Conservation (phyloP, 805 yeast species). For the Wickerhamiella spandovensis region DNA sequence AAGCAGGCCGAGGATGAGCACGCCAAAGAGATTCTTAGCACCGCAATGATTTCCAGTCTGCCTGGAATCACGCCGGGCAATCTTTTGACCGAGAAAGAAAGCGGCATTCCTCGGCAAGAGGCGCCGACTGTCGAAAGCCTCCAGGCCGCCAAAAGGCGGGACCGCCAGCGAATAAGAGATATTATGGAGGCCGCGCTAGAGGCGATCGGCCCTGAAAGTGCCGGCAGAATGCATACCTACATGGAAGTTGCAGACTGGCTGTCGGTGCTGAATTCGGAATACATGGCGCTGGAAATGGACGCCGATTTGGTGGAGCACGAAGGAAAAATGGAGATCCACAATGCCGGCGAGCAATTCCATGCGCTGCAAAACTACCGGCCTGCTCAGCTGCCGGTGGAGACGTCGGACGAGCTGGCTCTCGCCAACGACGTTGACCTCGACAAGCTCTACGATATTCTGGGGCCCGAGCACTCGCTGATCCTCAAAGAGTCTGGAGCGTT, state of each 20-base stretch:
- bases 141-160: background rate
- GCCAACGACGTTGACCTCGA: background rate
- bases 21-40: background rate
- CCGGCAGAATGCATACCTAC: background rate
- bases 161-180: background rate
- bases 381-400: slow-evolving; percentile 1
- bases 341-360: background rate
- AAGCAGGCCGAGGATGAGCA: background rate
- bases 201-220: background rate
- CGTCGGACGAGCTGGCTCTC: slow-evolving; percentile 1
- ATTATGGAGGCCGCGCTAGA: background rate
- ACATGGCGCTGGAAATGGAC: slow-evolving; percentile 2
- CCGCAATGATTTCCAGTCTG: background rate
- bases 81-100: background rate
- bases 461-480: slow-evolving; percentile 4
- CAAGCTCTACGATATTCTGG: slow-evolving; percentile 1
- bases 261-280: background rate
- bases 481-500: slow-evolving; percentile 12
- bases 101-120: background rate
- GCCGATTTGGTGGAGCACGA: slow-evolving; percentile 3
- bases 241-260: background rate
- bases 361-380: background rate
- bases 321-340: slow-evolving; percentile 1
- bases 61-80: background rate
- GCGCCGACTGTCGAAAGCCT: background rate